These are phyloP conservation scores for Annona cherimola DNA, from an alignment of 164 flowering plant species.

Conservation along the genomic window DNA sequence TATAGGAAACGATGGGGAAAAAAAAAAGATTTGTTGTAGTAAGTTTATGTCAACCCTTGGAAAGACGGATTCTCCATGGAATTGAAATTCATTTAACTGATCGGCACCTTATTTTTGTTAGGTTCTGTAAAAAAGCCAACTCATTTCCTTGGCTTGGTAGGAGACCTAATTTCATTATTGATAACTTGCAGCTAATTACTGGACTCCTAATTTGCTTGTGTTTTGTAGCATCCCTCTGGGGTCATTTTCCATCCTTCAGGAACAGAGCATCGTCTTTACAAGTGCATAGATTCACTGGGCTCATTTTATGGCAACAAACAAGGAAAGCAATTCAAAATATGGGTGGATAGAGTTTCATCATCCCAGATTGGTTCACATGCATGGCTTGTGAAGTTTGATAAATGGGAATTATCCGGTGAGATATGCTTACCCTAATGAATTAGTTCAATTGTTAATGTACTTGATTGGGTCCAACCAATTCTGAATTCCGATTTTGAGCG, in stretches of 20 bases:
- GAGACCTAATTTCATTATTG: neutral
- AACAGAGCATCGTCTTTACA: constrained; percentile 34
- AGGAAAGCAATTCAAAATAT: constrained; percentile 50
- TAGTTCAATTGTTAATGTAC: neutral
- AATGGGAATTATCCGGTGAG: constrained; percentile 68
- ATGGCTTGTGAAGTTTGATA: constrained; percentile 69
- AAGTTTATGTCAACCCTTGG: no score
- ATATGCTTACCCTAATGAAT: neutral
- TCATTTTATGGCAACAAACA: constrained; percentile 50
- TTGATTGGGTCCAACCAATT: neutral
- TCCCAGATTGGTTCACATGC: constrained; percentile 44
- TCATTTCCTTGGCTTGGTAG: neutral
- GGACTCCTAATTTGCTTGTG: constrained; percentile 8
- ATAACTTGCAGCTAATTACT: neutral
- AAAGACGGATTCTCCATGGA: no score
- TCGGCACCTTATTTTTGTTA: no score
- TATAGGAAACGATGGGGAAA: no score
- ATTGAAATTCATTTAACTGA: no score
- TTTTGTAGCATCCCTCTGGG: constrained; percentile 44
- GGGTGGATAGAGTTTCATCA: constrained; percentile 59
- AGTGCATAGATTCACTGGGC: constrained; percentile 30
- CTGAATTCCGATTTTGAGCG: neutral
- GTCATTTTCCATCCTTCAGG: constrained; percentile 62
- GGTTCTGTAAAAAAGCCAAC: no score
- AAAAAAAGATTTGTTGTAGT: no score